Conservation (phyloP, 352 stramenopile genomes). For the Phytophthora niederhauseri region DNA sequence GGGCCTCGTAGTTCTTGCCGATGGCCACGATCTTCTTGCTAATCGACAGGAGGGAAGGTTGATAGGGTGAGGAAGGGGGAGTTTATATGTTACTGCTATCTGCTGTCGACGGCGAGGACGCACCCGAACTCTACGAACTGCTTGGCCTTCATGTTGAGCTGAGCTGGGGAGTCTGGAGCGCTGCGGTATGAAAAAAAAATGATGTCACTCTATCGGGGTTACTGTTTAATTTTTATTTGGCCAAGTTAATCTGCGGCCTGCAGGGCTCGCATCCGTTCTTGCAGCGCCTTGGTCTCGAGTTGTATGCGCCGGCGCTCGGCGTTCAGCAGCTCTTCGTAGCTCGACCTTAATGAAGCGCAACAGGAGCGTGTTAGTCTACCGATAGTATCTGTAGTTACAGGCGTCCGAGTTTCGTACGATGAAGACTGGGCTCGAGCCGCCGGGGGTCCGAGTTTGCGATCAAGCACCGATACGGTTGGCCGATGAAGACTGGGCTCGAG, state of each 20-base stretch:
- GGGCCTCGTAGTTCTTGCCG: conserved; percentile 87
- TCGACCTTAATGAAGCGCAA: conserved; percentile 21
- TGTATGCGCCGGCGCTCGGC: conserved; percentile 48
- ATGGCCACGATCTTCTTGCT: conserved; percentile 88
- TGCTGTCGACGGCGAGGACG: background rate
- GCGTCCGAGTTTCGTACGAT: conserved; percentile 15
- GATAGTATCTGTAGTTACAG: background rate
- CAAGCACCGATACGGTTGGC: background rate
- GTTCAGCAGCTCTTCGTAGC: conserved; percentile 52
- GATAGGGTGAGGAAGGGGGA: background rate
- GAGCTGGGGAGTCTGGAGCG: background rate
- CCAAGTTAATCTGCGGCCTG: conserved; percentile 11
- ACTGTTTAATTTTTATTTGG: background rate
- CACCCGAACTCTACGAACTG: conserved; percentile 64
- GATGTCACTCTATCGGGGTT: conserved; percentile 15
- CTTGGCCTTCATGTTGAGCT: conserved; percentile 48
- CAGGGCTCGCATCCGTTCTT: conserved; percentile 59
- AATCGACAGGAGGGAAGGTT: background rate
- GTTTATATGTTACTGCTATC: background rate
- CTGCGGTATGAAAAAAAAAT: too few species aligned
- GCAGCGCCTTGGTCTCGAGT: conserved; percentile 55
- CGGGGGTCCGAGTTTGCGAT: background rate
- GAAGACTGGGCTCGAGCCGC: conserved; percentile 11
- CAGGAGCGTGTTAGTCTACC: conserved; percentile 8
- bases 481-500: conserved; percentile 17